Evolutionary conservation across 441 rosid species (phyloP), one percentile per base, ranked within the genome.

Genomic region (Pelargonium citronellum): DNA sequence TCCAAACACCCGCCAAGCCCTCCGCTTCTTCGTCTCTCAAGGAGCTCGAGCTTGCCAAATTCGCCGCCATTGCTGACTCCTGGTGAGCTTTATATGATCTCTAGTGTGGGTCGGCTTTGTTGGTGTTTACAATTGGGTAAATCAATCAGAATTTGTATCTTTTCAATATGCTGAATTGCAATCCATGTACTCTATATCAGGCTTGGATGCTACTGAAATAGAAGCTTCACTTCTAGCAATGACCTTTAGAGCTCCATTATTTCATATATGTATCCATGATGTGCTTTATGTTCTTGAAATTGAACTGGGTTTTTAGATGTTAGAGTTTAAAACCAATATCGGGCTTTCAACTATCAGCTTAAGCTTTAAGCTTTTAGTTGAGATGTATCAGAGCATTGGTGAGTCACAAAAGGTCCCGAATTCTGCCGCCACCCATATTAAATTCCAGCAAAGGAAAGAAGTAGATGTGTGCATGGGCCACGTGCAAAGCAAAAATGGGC

Each of bases 51-150:
- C 88, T 91, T 34, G 88, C 88, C 73, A 90, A 94, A 80, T 94
- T 94, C 82, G 68, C 96, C n/a, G 95, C 95, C 72, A 84, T 93
- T 79, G 87, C 98, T 30, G 90, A 93, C 74, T 79, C 93, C 41
- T 93, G 97, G 98, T 93, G 68, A 61, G 79, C 58, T 51, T n/a
- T n/a, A 0, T 34, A 30, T 37, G 27, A 5, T 49, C 60, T 47
- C 11, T n/a, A 51, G 58, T 2, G 58, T 13, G 16, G 5, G 7
- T 24, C 30, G 30, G 30, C 17, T 4, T 51, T n/a, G 58, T 51
- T 51, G 16, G 58, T 51, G n/a, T 19, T 13, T 51, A 11, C 4
- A 51, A 15, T 51, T n/a, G 19, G 58, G 58, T 0, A 13, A 13
- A 3, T 51, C 17, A 4, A 51, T n/a, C 10, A 51, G 58, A 51